Evolutionary conservation across 805 yeast species (phyloP).

Genomic region (Clavispora carvajalis): DNA sequence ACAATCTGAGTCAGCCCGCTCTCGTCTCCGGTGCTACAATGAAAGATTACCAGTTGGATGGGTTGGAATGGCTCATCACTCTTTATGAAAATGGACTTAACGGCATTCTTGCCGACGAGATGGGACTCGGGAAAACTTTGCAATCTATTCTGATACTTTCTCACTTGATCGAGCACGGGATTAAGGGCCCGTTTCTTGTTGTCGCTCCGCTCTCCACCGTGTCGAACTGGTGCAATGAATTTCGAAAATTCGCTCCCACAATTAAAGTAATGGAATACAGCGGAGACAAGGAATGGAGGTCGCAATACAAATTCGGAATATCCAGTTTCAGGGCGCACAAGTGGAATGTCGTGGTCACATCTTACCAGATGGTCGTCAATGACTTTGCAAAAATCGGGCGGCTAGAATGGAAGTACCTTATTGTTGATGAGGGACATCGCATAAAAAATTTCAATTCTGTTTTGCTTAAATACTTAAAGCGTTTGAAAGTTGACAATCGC

Average conservation of each 20-base stretch:
- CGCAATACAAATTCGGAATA: constrained; percentile 28
- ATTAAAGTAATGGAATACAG: constrained; percentile 58
- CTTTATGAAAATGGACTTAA: constrained; percentile 89
- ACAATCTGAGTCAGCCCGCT: constrained; percentile 27
- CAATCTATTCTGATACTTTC: constrained; percentile 80
- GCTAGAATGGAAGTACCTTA: constrained; percentile 71
- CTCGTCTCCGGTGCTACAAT: constrained; percentile 45
- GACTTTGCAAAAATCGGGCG: constrained; percentile 55
- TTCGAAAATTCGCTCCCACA: constrained; percentile 66
- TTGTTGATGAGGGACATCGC: constrained; percentile 95
- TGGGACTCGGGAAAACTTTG: constrained; percentile 94
- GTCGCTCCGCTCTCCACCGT: constrained; percentile 83
- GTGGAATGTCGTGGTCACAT: constrained; percentile 55
- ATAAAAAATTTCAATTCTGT: constrained; percentile 79
- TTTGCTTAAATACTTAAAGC: constrained; percentile 66
- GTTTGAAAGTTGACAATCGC: constrained; percentile 62
- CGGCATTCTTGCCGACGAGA: constrained; percentile 94
- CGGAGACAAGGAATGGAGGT: constrained; percentile 59
- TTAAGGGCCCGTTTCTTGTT: constrained; percentile 71
- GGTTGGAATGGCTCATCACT: constrained; percentile 85
- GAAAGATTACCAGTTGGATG: constrained; percentile 84
- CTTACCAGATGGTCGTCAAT: constrained; percentile 73
- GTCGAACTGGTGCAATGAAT: constrained; percentile 78
- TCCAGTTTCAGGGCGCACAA: constrained; percentile 23
- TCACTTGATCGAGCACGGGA: constrained; percentile 71